Base-by-base conservation (phyloP, 257 asterid species). In the Solanum sitiens region DNA sequence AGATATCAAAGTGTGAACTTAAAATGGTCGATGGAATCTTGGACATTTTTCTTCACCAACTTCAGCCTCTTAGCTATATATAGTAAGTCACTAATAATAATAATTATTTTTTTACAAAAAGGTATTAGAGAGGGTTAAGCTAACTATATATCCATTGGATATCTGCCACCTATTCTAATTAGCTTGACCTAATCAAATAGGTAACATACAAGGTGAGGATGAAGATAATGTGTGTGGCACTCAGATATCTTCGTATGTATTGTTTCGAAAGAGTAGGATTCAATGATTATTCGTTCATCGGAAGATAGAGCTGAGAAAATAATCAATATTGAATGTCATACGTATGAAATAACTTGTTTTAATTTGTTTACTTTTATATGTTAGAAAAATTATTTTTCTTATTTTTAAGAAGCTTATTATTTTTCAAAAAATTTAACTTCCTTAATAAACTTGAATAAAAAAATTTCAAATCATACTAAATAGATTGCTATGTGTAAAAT, bases 11-110 rank as follows among this genome's bases (percentile, higher is more conserved):
- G 85, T 79, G 85, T 45, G 85, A 79, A 79, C 42, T 3, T 45
- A 25, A 79, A 79, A 45, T 45, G 42, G n/a, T 79, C 39, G 27
- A 45, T 79, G 85, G 85, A 45, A 79, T 79, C 85, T 79, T 79
- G 67, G 16, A 30, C 27, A 79, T 27, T 79, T 79, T 79, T 47
- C 18, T 79, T 79, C 15, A 79, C 67, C 67, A 79, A 45, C 40
- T 47, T 76, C 18, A 13, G 61, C 27, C 27, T 76, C 61, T 40
- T 79, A 79, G 14, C 42, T 45, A 79, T 25, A 79, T 23, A 14
- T 45, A n/a, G 14, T 76, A 76, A 76, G 59, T 25, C 7, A 23
- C 35, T 40, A 23, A 12, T 10, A 11, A 39, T 23, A 12, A 4
- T 13, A 1, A 13, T 13, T 35, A 4, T 47, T 1, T 47, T 75